Evolutionary conservation across 2,329 filamentous ascomycete species (phyloP), one percentile per base, ranked within the genome.

Genomic region (Colletotrichum caudatum): DNA sequence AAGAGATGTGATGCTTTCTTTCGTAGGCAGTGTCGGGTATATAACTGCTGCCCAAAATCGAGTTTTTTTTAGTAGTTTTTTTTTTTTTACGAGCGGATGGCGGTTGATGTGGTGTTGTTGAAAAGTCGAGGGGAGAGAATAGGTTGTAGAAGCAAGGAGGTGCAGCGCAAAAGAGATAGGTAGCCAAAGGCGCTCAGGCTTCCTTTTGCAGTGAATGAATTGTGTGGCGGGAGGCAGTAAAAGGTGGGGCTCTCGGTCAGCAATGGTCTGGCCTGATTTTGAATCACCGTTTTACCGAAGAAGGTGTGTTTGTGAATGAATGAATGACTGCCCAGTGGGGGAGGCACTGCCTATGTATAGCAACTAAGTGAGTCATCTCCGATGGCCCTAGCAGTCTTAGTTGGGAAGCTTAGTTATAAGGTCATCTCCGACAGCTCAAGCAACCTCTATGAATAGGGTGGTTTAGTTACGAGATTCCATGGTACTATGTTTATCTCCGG

Each of bases 241-340:
- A 65, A 64, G 35, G 62, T 66, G 66, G 66, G 61, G 46, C 41
- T 12, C 6, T 33, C 44, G 44, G 50, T 53, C 33, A 44, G 48
- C 18, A 51, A 53, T 23, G 7, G 23, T 44, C 33, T n/a, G n/a
- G 44, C 20, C 54, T 64, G 23, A 29, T 5, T 29, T 37, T 51
- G 8, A 29, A 53, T 33, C 37, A 12, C 37, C 37, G 8, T 37
- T 11, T 33, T 53, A 53, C 64, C 61, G 44, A 44, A 58, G 44
- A 12, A 26, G 20, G 5, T 51, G 2, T 16, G 3, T 12, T 33
- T 23, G 61, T 66, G 46, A 59, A n/a, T 29, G 11, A 33, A 53
- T 59, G 46, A 59, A n/a, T 29, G 11, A 57, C 60, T 53, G 7
- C 7, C 20, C 1, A 39, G 37, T 18, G 23, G n/a, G 23, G 18